A percentile compares a stretch with the other conserved stretches of the same genome.
phyloP scores from a whole-genome alignment of 345 rosid species.

The Brassica cretica region DNA sequence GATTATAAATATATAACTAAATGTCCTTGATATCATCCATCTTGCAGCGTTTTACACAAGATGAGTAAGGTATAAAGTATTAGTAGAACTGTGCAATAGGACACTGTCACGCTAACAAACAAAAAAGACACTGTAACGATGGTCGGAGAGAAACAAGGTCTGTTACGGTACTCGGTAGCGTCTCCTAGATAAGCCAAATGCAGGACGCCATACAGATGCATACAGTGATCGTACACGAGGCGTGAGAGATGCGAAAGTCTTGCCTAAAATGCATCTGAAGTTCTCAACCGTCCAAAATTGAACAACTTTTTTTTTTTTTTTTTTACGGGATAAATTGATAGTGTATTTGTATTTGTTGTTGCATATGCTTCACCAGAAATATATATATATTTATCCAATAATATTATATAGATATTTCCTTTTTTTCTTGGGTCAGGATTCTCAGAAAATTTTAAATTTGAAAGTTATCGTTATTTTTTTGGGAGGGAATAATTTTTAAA shows the following conservation, averaged over 20 bases:
- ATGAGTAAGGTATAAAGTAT: neutral
- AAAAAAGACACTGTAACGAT: neutral
- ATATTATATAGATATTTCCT: no score
- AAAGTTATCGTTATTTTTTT: no score
- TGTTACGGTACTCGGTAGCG: neutral
- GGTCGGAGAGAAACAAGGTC: neutral
- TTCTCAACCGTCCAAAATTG: neutral
- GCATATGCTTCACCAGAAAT: no score
- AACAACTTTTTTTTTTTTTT: neutral
- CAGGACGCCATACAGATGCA: neutral
- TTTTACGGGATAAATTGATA: no score
- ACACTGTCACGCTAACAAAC: neutral
- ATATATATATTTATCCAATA: no score
- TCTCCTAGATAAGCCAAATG: neutral
- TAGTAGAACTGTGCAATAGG: neutral
- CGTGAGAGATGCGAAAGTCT: neutral
- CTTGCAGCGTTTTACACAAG: no score
- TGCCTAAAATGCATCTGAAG: neutral
- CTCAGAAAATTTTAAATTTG: no score
- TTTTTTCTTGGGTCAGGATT: no score
- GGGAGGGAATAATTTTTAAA: no score
- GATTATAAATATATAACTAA: no score
- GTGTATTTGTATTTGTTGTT: no score
- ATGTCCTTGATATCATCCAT: no score
- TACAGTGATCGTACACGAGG: neutral